Conservation (phyloP, 257 asterid genomes). For the Nicotiana knightiana region DNA sequence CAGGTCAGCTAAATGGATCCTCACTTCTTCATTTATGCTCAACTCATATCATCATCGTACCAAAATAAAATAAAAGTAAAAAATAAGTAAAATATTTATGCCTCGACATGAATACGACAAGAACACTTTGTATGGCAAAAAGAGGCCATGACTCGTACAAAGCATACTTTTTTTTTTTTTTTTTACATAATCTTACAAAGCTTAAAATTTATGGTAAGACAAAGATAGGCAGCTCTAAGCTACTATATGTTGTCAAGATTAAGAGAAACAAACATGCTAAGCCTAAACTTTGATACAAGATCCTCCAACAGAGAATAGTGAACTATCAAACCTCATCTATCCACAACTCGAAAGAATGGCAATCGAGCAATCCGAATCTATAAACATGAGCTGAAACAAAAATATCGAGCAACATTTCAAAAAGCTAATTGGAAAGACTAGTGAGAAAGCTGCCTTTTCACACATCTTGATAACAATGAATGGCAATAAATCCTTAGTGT, state of each 20-base stretch:
- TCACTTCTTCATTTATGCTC: too few species aligned
- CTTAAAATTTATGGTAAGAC: not conserved
- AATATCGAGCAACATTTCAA: not conserved
- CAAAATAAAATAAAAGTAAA: too few species aligned
- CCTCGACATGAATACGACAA: not conserved
- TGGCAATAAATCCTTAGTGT: not conserved
- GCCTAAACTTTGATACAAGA: not conserved
- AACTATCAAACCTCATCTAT: not conserved
- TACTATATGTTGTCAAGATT: not conserved
- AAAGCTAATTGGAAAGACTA: not conserved
- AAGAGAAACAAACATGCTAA: not conserved
- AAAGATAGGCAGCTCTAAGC: not conserved
- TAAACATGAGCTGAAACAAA: too few species aligned
- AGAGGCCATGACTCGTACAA: not conserved
- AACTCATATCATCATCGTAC: too few species aligned
- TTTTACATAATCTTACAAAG: not conserved
- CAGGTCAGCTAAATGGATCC: too few species aligned
- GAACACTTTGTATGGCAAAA: not conserved
- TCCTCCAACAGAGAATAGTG: not conserved
- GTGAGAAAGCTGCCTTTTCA: not conserved
- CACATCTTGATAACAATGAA: not conserved
- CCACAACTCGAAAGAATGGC: not conserved
- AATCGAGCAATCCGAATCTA: not conserved
- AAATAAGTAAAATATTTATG: not conserved
- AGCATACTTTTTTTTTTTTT: not conserved